Base-by-base conservation (phyloP, 208 protist species). In the Leishmania martiniquensis region DNA sequence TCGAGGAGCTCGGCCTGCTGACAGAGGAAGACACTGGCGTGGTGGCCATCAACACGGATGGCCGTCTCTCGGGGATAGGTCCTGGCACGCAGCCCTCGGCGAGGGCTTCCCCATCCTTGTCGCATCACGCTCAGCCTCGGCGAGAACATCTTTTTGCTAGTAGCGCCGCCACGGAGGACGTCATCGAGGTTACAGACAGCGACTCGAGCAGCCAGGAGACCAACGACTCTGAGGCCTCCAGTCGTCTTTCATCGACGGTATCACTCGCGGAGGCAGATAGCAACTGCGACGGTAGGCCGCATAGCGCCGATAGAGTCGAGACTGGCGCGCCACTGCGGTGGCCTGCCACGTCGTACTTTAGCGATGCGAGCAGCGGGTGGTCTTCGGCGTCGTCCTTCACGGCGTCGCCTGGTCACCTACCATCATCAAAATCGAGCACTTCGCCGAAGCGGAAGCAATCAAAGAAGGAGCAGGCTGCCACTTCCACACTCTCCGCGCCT, bases 301-400 rank as follows among this genome's bases (percentile, higher is more conserved):
- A 22, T 34, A 47, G 22, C 7, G 20, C 20, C 42, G 42, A 34
- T 44, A 45, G 34, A 4, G 22, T 29, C 13, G 29, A 1, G 7
- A 9, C 55, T 54, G 59, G 7, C 17, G 37, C 47, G 0, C 42
- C 68, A 45, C 70, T 77, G 45, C 29, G 62, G 49, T 85, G 81
- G 81, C 81, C 81, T 15, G 29, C 1, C n/a, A 81, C 75, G 4
- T 80, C 81, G 10, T 85, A 76, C 51, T 85, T 85, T 55, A 79
- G 66, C 44, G 77, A 77, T 15, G 68, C 5, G 20, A 80, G 76
- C 70, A 75, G 71, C 52, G 73, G 59, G 12, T 79, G 76, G 77
- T 85, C 76, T 3, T 79, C 76, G 2, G 45, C 76, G 10, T 85
- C 76, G 60, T 81, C 72, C 10, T 29, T 47, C 7, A 45, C 63